Percentiles rank a stretch among this genome's conserved stretches.
phyloP scores from a whole-genome alignment of 495 filamentous ascomycete species.

The Penicillium soppii region DNA sequence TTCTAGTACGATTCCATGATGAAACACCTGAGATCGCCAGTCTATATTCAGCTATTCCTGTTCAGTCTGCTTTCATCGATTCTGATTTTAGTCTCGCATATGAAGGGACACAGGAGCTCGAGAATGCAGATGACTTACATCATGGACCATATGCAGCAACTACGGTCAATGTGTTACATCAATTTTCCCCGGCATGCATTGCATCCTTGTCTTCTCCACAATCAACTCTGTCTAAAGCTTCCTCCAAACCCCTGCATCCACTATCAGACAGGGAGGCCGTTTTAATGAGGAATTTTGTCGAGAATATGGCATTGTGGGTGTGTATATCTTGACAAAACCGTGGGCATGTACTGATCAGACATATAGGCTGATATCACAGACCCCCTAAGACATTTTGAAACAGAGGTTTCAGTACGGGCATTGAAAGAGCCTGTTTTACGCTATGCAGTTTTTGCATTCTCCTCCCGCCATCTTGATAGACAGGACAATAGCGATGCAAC shows the following conservation, averaged over 20 bases:
- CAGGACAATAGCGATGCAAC: slow-evolving; percentile 10
- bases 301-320: slow-evolving; percentile 36
- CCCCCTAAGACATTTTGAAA: slow-evolving; percentile 29
- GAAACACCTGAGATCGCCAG: slow-evolving; percentile 21
- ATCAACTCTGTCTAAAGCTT: background rate
- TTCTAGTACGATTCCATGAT: slow-evolving; percentile 24
- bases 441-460: slow-evolving; percentile 30
- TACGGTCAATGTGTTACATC: background rate
- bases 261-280: slow-evolving; percentile 24
- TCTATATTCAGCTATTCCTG: slow-evolving; percentile 5
- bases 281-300: slow-evolving; percentile 29
- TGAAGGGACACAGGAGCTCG: background rate
- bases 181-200: background rate
- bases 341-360: background rate
- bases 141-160: background rate
- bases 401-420: slow-evolving; percentile 23
- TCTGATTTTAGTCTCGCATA: background rate
- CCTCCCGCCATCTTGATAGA: slow-evolving; percentile 28
- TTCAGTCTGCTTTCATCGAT: background rate
- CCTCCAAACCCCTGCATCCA: background rate
- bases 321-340: background rate
- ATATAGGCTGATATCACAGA: slow-evolving; percentile 32
- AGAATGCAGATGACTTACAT: background rate
- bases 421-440: slow-evolving; percentile 26
- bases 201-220: slow-evolving; percentile 3